Conservation (phyloP, 78 protist species). For the Polysphondylium violaceum region DNA sequence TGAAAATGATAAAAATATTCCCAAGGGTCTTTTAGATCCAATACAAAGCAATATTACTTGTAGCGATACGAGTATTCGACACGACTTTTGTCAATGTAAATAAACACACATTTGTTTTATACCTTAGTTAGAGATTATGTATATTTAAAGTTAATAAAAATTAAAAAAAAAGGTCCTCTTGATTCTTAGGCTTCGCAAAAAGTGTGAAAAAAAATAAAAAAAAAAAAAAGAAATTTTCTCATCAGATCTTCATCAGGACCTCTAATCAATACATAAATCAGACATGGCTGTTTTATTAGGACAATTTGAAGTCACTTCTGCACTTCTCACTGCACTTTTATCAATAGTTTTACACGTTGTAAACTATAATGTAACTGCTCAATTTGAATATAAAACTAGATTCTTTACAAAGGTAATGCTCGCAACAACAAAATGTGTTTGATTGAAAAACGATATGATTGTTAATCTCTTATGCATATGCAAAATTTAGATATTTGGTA, state of each 20-base stretch:
- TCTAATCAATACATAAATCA: no score
- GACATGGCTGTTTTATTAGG: background rate
- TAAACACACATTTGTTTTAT: no score
- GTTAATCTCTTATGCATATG: no score
- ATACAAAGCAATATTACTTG: slow-evolving; percentile 21
- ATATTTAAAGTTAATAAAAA: no score
- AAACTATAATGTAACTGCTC: slow-evolving; percentile 80
- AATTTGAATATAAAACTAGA: slow-evolving; percentile 74
- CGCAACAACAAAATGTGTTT: no score
- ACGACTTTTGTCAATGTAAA: slow-evolving; percentile 67
- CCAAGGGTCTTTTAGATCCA: slow-evolving; percentile 12
- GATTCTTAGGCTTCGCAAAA: background rate
- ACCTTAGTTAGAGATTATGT: background rate
- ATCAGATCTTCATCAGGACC: no score
- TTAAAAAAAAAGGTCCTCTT: background rate
- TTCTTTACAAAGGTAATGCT: slow-evolving; percentile 78
- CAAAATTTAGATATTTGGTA: slow-evolving; percentile 40
- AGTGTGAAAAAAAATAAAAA: no score
- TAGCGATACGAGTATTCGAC: slow-evolving; percentile 43
- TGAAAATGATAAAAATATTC: background rate
- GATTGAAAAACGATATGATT: background rate
- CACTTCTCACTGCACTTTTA: slow-evolving; percentile 16
- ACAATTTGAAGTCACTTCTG: background rate
- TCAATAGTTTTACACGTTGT: slow-evolving; percentile 79
- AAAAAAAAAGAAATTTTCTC: no score